These are phyloP conservation scores for Hypoxylon subgilvum DNA, from an alignment of 495 filamentous ascomycete species.

Conservation along the genomic window DNA sequence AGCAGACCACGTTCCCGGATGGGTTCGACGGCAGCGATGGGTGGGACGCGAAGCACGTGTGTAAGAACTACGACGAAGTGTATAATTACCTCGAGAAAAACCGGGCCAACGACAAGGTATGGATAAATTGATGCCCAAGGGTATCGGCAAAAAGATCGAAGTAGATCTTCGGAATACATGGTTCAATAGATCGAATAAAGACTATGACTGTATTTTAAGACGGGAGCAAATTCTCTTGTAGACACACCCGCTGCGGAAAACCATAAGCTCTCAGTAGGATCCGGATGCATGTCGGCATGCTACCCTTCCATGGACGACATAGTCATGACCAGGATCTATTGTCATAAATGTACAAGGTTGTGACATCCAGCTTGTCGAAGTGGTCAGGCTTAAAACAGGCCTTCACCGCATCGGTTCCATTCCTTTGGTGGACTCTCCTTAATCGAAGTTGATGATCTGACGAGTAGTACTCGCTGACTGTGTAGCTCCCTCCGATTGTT, in stretches of 20 bases:
- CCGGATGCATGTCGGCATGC: too few relatives aligned
- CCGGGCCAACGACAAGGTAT: constrained; percentile 46
- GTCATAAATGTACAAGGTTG: neutral
- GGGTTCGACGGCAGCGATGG: constrained; percentile 51
- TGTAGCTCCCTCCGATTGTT: neutral
- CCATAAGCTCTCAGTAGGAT: too few relatives aligned
- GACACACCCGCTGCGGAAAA: too few relatives aligned
- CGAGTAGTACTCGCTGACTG: constrained; percentile 5
- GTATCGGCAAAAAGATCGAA: too few relatives aligned
- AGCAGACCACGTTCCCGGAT: constrained; percentile 51
- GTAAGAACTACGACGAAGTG: constrained; percentile 49
- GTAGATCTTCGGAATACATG: too few relatives aligned
- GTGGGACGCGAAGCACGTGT: constrained; percentile 57
- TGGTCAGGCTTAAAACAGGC: neutral
- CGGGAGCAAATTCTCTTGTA: too few relatives aligned
- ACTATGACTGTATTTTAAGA: too few relatives aligned
- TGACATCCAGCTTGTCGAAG: neutral
- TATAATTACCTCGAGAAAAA: constrained; percentile 46
- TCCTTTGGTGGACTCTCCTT: neutral
- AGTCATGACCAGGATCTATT: neutral
- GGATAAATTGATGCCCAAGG: constrained; percentile 44
- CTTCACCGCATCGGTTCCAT: neutral
- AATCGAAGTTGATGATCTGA: constrained; percentile 7
- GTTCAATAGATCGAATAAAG: too few relatives aligned
- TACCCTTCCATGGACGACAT: too few relatives aligned